Base-by-base conservation (phyloP, 805 yeast species). In the Limtongozyma cylindracea region DNA sequence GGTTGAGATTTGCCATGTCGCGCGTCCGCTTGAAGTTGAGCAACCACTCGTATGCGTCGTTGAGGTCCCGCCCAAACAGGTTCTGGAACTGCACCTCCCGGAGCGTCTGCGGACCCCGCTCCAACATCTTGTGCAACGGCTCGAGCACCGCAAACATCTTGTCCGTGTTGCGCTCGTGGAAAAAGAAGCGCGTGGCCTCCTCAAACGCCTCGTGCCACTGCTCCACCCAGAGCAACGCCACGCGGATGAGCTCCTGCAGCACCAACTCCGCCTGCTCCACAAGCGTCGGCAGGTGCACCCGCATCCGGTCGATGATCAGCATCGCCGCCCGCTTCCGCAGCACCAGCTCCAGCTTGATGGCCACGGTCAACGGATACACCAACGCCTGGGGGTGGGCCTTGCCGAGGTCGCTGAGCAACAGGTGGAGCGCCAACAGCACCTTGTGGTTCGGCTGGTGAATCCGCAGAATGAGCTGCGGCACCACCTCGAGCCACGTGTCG, bases 191-290 rank as follows among this genome's bases (percentile, higher is more conserved):
- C 3, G 94, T 80, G 1, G 98, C 98, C 48, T 88, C 94, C 39
- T 88, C 99, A 16, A 88, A 53, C 3, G 92, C 95, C 45, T 84
- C 96, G 33, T 80, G 82, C 98, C 99, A 88, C 39, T 73, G 71
- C 37, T 88, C 99, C 36, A 80, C 92, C 95, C 98, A 82, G 27
- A 88, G 46, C 3, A 84, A 94, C 1, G 96, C 94, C 10, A 80
- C 93, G 31, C 96, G 55, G 29, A 88, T 82, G 25, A 88, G 59
- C 37, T 88, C 98, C 31, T 68, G 69, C 46, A 92, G 74, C n/a
- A 88, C 95, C 24, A 82, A 43, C 32, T 80, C 94, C 0, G 95
- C 82, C 39, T 88, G 96, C 29, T 72, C 80, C 13, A 88, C 94
- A 27, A 88, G 49, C 0, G 52, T 47, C 1, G 95, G 61, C 19